Conservation (phyloP, 78 protist genomes). For the Corallochytrium limacisporum region DNA sequence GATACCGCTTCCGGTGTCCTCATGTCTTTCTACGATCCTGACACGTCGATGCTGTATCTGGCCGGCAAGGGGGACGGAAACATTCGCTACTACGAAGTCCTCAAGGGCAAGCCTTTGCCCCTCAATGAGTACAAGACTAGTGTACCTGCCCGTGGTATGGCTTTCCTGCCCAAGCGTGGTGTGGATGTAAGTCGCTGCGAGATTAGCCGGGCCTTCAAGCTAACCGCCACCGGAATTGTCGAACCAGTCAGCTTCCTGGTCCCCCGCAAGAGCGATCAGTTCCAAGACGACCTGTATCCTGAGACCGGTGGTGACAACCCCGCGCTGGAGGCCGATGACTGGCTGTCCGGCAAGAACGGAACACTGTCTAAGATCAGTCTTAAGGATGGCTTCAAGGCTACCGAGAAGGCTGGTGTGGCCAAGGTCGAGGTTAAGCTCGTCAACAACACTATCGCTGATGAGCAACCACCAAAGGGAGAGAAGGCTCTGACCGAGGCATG, state of each 20-base stretch:
- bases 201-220: constrained; percentile 68
- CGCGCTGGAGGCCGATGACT: constrained; percentile 63
- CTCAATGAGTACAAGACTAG: constrained; percentile 61
- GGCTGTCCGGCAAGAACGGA: constrained; percentile 54
- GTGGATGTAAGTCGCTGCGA: constrained; percentile 57
- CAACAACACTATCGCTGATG: too few relatives aligned
- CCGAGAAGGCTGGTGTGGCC: background rate
- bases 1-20: constrained; percentile 78
- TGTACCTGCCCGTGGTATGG: constrained; percentile 68
- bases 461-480: too few relatives aligned
- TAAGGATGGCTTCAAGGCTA: constrained; percentile 48
- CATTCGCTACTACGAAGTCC: constrained; percentile 85
- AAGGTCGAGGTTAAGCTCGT: background rate
- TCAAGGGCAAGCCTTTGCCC: constrained; percentile 44
- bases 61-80: constrained; percentile 96
- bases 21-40: constrained; percentile 79
- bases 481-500: too few relatives aligned
- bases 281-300: constrained; percentile 88
- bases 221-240: constrained; percentile 31
- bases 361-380: constrained; percentile 52
- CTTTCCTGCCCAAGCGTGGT: constrained; percentile 75
- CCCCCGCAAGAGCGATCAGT: constrained; percentile 79
- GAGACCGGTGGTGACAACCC: constrained; percentile 64
- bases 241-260: constrained; percentile 77
- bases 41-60: constrained; percentile 63